phyloP scores from a whole-genome alignment of 2,329 filamentous ascomycete genomes.

The Coniella vitis region DNA sequence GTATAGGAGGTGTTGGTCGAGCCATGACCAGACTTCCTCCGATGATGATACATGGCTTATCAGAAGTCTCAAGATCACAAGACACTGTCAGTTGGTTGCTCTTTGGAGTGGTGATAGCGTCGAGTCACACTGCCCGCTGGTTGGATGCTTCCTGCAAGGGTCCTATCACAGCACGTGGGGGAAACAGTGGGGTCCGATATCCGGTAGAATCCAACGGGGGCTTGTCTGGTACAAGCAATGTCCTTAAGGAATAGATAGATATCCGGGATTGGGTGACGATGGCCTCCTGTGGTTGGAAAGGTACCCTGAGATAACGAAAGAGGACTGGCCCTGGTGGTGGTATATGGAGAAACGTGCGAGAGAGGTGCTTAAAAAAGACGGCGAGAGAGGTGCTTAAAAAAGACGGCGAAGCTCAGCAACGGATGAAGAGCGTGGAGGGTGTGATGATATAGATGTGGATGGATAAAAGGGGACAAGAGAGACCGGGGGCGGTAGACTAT shows the following conservation, averaged over 20 bases:
- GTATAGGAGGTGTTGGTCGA: slow-evolving; percentile 47
- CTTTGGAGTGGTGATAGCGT: not conserved
- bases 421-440: not conserved
- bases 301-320: no score
- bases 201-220: not conserved
- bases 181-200: slow-evolving; percentile 13
- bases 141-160: slow-evolving; percentile 6
- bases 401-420: no score
- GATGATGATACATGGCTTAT: slow-evolving; percentile 46
- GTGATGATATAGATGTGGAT: slow-evolving; percentile 10
- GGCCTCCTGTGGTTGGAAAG: no score
- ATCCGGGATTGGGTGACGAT: no score
- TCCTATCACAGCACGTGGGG: slow-evolving; percentile 10
- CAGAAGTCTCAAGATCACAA: not conserved
- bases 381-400: no score
- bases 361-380: no score
- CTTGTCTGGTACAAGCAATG: not conserved
- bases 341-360: no score
- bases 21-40: slow-evolving; percentile 49
- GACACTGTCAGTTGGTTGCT: slow-evolving; percentile 3
- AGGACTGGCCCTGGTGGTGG: no score
- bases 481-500: not conserved
- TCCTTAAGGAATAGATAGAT: no score
- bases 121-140: slow-evolving; percentile 13
- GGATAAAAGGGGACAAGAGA: not conserved